phyloP scores from a whole-genome alignment of 331 rosid species.

The Dryas integrifolia region DNA sequence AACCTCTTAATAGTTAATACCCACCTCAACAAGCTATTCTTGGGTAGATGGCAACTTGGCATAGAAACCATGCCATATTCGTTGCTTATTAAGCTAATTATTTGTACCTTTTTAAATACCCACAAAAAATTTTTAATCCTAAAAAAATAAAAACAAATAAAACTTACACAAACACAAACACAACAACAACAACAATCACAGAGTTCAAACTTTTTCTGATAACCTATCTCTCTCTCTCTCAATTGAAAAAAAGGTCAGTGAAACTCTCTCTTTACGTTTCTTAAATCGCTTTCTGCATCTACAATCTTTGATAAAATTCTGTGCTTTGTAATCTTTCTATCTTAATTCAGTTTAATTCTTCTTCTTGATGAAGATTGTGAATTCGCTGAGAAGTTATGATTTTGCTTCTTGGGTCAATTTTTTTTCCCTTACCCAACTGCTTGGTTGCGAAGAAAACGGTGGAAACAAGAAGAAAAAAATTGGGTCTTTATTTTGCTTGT shows the following conservation, averaged over 20 bases:
- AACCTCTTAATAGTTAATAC: slow-evolving; percentile 39
- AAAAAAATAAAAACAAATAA: slow-evolving; percentile 7
- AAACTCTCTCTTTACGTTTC: slow-evolving; percentile 38
- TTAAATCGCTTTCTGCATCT: slow-evolving; percentile 31
- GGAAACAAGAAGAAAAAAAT: slow-evolving; percentile 21
- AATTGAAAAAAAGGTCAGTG: slow-evolving; percentile 69
- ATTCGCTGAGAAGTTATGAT: slow-evolving; percentile 29
- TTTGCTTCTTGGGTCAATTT: slow-evolving; percentile 30
- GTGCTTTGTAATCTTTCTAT: slow-evolving; percentile 5
- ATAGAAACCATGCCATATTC: slow-evolving; percentile 51
- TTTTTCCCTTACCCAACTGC: slow-evolving; percentile 36
- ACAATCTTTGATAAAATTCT: slow-evolving; percentile 13
- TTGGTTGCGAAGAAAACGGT: slow-evolving; percentile 51
- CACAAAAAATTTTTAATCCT: slow-evolving; percentile 9
- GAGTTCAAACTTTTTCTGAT: slow-evolving; percentile 45
- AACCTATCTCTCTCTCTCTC: slow-evolving; percentile 64
- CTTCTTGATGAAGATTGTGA: slow-evolving; percentile 25
- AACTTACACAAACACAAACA: slow-evolving; percentile 39
- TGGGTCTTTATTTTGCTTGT: slow-evolving; percentile 18
- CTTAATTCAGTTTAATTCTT: slow-evolving; percentile 26
- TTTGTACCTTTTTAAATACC: slow-evolving; percentile 30
- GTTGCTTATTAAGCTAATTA: slow-evolving; percentile 41
- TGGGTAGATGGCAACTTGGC: slow-evolving; percentile 64
- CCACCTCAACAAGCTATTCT: slow-evolving; percentile 84
- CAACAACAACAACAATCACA: slow-evolving; percentile 45